Evolutionary conservation across 2,329 filamentous ascomycete species (phyloP).

Genomic region (Sporothrix humicola): DNA sequence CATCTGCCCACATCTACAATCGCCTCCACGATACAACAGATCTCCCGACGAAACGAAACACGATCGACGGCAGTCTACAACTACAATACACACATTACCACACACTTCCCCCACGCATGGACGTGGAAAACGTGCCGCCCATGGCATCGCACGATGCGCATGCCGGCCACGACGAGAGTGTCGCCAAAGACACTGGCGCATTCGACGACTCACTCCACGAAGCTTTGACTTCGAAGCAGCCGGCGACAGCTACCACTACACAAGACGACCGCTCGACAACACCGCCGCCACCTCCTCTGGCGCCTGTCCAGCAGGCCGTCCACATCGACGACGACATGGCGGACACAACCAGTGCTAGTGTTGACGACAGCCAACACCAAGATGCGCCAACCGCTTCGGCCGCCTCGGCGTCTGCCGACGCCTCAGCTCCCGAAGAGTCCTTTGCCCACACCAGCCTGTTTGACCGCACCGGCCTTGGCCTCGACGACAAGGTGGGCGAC

Average conservation of each 20-base stretch:
- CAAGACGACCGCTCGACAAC: not conserved
- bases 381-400: too few species aligned
- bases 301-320: not conserved
- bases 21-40: not conserved
- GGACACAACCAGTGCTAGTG: not conserved
- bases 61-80: not conserved
- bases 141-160: conserved; percentile 32
- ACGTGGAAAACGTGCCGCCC: conserved; percentile 40
- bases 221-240: not conserved
- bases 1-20: not conserved
- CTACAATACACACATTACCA: not conserved
- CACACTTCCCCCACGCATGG: conserved; percentile 2
- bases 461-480: conserved; percentile 45
- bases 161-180: not conserved
- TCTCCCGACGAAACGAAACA: not conserved
- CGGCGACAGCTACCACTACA: not conserved
- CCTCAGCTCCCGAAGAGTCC: not conserved
- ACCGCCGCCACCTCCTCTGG: conserved; percentile 13
- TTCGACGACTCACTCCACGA: conserved; percentile 21
- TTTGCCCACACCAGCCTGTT: conserved; percentile 47
- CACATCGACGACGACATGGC: conserved; percentile 14
- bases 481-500: conserved; percentile 50
- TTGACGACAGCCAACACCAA: not conserved
- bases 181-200: conserved; percentile 25
- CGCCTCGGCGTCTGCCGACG: too few species aligned